A percentile compares a stretch with the other conserved stretches of the same genome.
Evolutionary conservation across 306 rosid genomes (phyloP).

Genomic region (Cajanus cajan): DNA sequence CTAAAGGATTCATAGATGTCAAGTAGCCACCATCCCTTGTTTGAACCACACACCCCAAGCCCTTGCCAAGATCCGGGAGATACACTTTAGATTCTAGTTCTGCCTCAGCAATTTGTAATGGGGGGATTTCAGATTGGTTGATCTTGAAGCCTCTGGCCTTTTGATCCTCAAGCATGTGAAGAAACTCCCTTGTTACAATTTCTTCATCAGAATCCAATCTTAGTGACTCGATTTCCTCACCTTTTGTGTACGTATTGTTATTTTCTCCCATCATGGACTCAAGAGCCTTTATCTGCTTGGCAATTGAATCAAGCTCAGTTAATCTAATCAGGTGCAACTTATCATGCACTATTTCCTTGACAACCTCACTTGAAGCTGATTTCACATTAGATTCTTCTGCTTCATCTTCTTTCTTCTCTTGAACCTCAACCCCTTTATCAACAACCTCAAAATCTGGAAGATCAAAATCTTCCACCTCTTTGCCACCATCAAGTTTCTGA

Average conservation of each 20-base stretch:
- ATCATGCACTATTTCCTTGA: slow-evolving; percentile 75
- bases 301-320: slow-evolving; percentile 76
- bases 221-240: slow-evolving; percentile 55
- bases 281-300: slow-evolving; percentile 84
- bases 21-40: slow-evolving; percentile 83
- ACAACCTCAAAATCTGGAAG: slow-evolving; percentile 78
- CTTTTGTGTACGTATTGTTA: slow-evolving; percentile 6
- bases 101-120: slow-evolving; percentile 46
- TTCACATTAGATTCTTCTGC: slow-evolving; percentile 50
- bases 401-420: slow-evolving; percentile 41
- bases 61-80: slow-evolving; percentile 87
- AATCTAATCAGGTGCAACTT: slow-evolving; percentile 53
- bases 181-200: slow-evolving; percentile 76
- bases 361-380: slow-evolving; percentile 55
- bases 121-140: slow-evolving; percentile 40
- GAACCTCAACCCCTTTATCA: slow-evolving; percentile 86
- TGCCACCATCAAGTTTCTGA: slow-evolving; percentile 42
- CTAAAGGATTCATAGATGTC: slow-evolving; percentile 82
- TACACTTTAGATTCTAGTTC: slow-evolving; percentile 51
- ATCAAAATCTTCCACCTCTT: slow-evolving; percentile 62
- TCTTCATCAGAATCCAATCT: slow-evolving; percentile 81
- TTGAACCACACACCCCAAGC: slow-evolving; percentile 79
- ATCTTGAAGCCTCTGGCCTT: slow-evolving; percentile 42
- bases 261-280: slow-evolving; percentile 67
- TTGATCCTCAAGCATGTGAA: slow-evolving; percentile 84